Evolutionary conservation across 495 filamentous ascomycete species (phyloP).

Genomic region (Zalerion maritima): DNA sequence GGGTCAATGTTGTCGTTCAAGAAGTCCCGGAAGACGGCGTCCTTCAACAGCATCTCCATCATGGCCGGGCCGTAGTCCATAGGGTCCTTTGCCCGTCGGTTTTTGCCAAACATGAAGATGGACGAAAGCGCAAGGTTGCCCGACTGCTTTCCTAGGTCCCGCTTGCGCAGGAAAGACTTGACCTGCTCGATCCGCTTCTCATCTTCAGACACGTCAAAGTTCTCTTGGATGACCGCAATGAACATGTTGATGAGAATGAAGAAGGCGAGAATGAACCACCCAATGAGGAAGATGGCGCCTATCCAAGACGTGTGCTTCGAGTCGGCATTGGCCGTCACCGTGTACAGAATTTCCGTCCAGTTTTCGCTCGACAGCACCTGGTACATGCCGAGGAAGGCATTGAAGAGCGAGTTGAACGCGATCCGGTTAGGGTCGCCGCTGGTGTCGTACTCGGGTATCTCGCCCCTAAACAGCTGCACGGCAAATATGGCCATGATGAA

Average conservation of each 20-base stretch:
- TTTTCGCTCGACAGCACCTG: constrained; percentile 94
- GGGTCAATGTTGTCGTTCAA: constrained; percentile 54
- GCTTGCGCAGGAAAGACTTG: constrained; percentile 80
- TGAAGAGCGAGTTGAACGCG: constrained; percentile 82
- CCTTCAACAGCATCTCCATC: constrained; percentile 89
- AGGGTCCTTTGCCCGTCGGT: constrained; percentile 56
- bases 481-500: constrained; percentile 91
- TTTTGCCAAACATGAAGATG: constrained; percentile 68
- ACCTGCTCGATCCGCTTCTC: constrained; percentile 96
- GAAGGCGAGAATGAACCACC: constrained; percentile 90
- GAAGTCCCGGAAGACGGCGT: constrained; percentile 87
- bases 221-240: constrained; percentile 99
- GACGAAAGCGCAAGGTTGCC: constrained; percentile 75
- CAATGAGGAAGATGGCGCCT: constrained; percentile 76
- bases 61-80: constrained; percentile 77
- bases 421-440: constrained; percentile 42
- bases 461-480: constrained; percentile 79
- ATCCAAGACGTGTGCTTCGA: constrained; percentile 70
- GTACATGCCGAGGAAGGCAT: constrained; percentile 96
- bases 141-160: constrained; percentile 54
- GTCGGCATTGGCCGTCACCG: constrained; percentile 52
- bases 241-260: constrained; percentile 99
- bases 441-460: constrained; percentile 48
- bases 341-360: constrained; percentile 84
- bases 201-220: constrained; percentile 98